A percentile compares a stretch with the other conserved stretches of the same genome.
Evolutionary conservation across 169 alveolate genomes (phyloP).

Genomic region (Blepharisma undulans): DNA sequence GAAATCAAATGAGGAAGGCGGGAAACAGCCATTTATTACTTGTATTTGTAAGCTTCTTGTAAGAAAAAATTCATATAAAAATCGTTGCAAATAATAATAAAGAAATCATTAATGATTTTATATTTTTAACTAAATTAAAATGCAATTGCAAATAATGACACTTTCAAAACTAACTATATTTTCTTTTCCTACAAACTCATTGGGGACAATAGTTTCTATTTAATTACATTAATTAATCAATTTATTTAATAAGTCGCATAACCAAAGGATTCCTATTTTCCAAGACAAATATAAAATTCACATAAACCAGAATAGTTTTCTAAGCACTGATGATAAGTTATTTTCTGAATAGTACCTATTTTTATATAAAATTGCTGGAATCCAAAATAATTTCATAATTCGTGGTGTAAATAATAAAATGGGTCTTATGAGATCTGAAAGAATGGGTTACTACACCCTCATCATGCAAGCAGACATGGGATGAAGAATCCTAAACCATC

Average conservation of each 20-base stretch:
- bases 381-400: not conserved
- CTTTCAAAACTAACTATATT: too few relatives aligned
- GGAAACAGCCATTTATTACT: not conserved
- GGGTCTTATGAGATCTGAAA: slow-evolving; percentile 74
- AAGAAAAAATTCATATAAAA: too few relatives aligned
- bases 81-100: not conserved
- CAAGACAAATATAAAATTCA: too few relatives aligned
- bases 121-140: too few relatives aligned
- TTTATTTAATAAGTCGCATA: too few relatives aligned
- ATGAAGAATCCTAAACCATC: slow-evolving; percentile 71
- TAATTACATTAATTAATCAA: not conserved
- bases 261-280: too few relatives aligned
- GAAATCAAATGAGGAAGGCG: not conserved
- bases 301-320: not conserved
- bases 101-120: too few relatives aligned
- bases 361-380: not conserved
- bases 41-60: not conserved
- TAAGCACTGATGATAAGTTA: not conserved
- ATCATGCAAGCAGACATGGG: slow-evolving; percentile 72
- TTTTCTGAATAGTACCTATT: too few relatives aligned
- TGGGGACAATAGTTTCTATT: not conserved
- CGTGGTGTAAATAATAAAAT: slow-evolving; percentile 23
- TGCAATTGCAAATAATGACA: too few relatives aligned
- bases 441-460: slow-evolving; percentile 74
- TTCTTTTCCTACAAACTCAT: too few relatives aligned